Percentiles rank a stretch among this genome's conserved stretches.
Conservation (phyloP, 495 filamentous ascomycete genomes). For the Hypoxylon perforatum region DNA sequence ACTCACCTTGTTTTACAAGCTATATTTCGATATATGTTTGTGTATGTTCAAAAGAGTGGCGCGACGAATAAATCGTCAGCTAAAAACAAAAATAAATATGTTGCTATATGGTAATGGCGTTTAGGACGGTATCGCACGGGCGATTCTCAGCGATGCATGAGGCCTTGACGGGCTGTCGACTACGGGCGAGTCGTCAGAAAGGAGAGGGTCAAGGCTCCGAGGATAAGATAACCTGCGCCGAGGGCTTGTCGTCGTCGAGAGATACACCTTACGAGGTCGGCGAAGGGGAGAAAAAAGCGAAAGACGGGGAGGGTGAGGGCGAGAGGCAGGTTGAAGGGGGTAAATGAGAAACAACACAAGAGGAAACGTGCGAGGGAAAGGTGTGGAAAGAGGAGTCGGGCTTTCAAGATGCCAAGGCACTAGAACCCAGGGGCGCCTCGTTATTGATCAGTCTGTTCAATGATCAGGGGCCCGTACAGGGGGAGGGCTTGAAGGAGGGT, state of each 20-base stretch:
- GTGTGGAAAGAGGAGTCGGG: constrained; percentile 36
- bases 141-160: constrained; percentile 44
- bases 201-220: constrained; percentile 25
- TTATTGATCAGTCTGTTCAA: constrained; percentile 40
- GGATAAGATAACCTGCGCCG: constrained; percentile 32
- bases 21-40: constrained; percentile 18
- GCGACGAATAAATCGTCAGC: constrained; percentile 45
- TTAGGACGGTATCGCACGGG: constrained; percentile 42
- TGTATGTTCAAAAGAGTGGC: constrained; percentile 41
- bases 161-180: constrained; percentile 38
- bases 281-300: constrained; percentile 43
- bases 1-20: constrained; percentile 42
- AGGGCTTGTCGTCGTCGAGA: constrained; percentile 39
- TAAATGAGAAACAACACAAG: constrained; percentile 43
- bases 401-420: constrained; percentile 38
- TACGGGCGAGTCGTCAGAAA: constrained; percentile 30
- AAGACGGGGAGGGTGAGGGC: constrained; percentile 36
- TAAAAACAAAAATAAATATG: constrained; percentile 29
- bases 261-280: constrained; percentile 42
- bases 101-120: constrained; percentile 28
- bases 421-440: constrained; percentile 42
- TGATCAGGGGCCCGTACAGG: constrained; percentile 32
- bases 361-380: constrained; percentile 44
- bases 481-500: constrained; percentile 17
- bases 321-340: constrained; percentile 39